Base-by-base conservation (phyloP, 73 alveolate genomes). In the Stentor roeselii region DNA sequence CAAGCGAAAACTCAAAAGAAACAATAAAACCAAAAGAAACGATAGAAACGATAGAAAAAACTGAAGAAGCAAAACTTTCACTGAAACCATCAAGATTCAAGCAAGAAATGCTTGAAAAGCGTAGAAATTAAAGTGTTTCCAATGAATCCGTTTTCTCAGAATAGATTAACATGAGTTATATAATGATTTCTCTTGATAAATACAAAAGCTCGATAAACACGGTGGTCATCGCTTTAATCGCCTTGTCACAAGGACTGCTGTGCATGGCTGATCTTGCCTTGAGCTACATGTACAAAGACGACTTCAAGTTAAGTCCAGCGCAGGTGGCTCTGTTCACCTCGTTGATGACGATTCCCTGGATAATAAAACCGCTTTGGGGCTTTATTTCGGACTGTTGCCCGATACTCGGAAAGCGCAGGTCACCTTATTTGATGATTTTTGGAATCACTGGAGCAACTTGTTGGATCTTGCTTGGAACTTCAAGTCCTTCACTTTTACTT, bases 281-380 rank as follows among this genome's bases (percentile, higher is more conserved):
- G 74, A 85, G 88, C 74, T 88, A 75, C 31, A 58, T 88, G 36
- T 86, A 85, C 39, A 88, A 88, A 86, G 93, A 88, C 59, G 93
- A 84, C 37, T 86, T 86, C 82, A 58, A 36, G 37, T 40, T 88
- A 87, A 78, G 86, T 59, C 93, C 93, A 6, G 87, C 91, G 30
- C 32, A 88, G 78, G 90, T 86, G 15, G 36, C 90, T 37, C 36
- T 88, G 11, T 30, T 78, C 36, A 30, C 61, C 59, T 82, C 88
- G 11, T 38, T 88, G 40, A 83, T 83, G 15, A 4, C 83, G 21
- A 59, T 88, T 15, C 93, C 93, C 0, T 97, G 98, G 97, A 90
- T 96, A 27, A 85, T 97, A 30, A 97, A 97, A 76, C 98, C 99
- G 27, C 3, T 96, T 21, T 97, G 93, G 90, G 99, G 99, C 32